phyloP scores from a whole-genome alignment of 2,329 filamentous ascomycete genomes.

The Phaeophleospora eucalypticola region DNA sequence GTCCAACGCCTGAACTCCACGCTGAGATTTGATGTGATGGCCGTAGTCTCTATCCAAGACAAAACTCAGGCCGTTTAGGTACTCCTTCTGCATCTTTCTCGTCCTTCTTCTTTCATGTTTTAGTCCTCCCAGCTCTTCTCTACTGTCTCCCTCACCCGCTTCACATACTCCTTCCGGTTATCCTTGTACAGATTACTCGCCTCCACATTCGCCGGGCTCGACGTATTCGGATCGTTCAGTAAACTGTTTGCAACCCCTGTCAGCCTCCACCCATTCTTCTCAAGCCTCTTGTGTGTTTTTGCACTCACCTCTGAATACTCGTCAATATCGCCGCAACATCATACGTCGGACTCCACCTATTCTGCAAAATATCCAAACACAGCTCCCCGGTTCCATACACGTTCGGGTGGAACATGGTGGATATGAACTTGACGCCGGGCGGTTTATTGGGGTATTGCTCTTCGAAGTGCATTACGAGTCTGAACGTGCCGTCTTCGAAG shows the following conservation, averaged over 20 bases:
- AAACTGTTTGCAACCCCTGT: constrained; percentile 55
- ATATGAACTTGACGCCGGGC: constrained; percentile 96
- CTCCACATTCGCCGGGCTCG: constrained; percentile 94
- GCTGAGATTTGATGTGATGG: neutral
- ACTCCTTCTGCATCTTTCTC: neutral
- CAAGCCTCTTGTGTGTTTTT: neutral
- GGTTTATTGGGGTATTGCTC: constrained; percentile 99
- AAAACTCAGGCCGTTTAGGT: neutral
- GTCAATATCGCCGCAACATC: constrained; percentile 96
- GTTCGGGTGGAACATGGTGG: constrained; percentile 98
- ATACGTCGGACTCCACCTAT: constrained; percentile 97
- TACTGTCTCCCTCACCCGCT: constrained; percentile 90
- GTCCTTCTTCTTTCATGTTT: neutral
- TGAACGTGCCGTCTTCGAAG: constrained; percentile 96
- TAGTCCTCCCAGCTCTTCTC: constrained; percentile 98
- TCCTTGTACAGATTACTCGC: constrained; percentile 98
- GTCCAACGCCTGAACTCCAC: constrained; percentile 6
- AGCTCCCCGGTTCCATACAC: constrained; percentile 96
- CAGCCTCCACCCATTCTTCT: constrained; percentile 2
- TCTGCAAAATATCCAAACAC: constrained; percentile 94
- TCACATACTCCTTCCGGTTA: constrained; percentile 92
- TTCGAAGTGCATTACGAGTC: constrained; percentile 98
- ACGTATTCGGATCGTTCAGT: constrained; percentile 97
- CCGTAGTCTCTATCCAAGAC: neutral
- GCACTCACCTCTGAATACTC: constrained; percentile 82